Base-by-base conservation (phyloP, 2,329 filamentous ascomycete genomes). In the Berkeleyomyces basicola region DNA sequence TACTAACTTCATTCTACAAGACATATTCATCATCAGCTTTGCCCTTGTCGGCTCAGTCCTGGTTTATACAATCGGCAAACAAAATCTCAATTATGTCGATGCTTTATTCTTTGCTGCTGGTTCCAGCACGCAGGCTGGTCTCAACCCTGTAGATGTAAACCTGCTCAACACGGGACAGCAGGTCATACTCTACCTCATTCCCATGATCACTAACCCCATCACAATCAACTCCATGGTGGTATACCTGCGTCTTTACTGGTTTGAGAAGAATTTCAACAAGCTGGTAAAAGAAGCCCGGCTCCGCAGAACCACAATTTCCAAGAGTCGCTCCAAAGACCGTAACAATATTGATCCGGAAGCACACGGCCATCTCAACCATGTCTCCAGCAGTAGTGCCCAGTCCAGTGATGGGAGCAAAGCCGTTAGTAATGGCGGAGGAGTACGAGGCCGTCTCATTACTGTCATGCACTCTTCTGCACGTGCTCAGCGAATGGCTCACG, bases 201-300 rank as follows among this genome's bases (percentile, higher is more conserved):
- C 86, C 3, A 85, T 90, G 78, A 68, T 89, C 10, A 84, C 86
- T 36, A 95, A 90, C 59, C 90, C 90, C 0, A 93, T 96, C 65
- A 85, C 87, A 57, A 85, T 96, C 68, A 84, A 95, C 70, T 83
- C 87, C 1, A 87, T 83, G 53, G 90, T 99, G 53, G 93, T 99
- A 6, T 92, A 96, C 68, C 79, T 97, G 11, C 87, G 93, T 36
- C 78, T 99, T 1, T 96, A 96, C 74, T 99, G 92, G 92, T 99
- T 99, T 71, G 91, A 99, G 74, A 96, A 95, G 73, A 83, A 91
- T 6, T 97, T 99, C 71, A 87, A 95, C 70, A 80, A 88, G 68
- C 82, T 96, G 67, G 90, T 87, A 11, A 79, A 79, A 42, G 88
- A 95, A 68, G 84, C 88, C 1, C 82, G 83, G 62, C 78, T 75